Base-by-base conservation (phyloP, 2,329 filamentous ascomycete species). In the Fusarium mangiferae region DNA sequence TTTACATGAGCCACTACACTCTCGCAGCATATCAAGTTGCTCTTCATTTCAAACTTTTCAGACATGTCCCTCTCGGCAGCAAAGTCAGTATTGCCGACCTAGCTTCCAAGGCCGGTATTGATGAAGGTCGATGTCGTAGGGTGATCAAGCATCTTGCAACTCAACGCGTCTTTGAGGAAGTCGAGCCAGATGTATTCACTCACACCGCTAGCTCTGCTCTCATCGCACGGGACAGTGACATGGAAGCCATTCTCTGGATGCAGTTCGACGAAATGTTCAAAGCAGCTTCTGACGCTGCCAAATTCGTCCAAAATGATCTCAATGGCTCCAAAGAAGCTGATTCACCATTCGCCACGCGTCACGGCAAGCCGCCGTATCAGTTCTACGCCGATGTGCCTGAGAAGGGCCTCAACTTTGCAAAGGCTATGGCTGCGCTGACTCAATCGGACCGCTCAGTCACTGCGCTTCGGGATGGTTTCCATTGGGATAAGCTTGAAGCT, bases 191-290 rank as follows among this genome's bases (percentile, higher is more conserved):
- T 7, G 6, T 58, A 0, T 58, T 62, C 9, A 18, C 33, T 17
- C 59, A 62, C 13, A 62, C 51, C 0, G 39, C 49, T 3, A 36
- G 38, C 1, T 62, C 59, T 24, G 59, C 51, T 3, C 30, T 62
- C 13, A 42, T 62, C 3, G 51, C 59, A 5, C 15, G 38, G 1
- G 51, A 62, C 1, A 35, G 38, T 4, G 39, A 58, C 6, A 36
- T 62, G 51, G 59, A 62, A 28, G 59, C 59, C 11, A 28, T 62
- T 0, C 59, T 62, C 7, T 33, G 42, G n/a, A 58, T 57, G 33
- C 59, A 62, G 1, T 44, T 58, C 4, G 59, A 62, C 6, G 59
- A 62, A 33, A 44, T 62, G 30, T 38, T 57, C 26, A 62, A 62
- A 3, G 59, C 59, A 14, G 30, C 59, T 0, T 58, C 59, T 30